These are phyloP conservation scores for Saccharomycopsis sp. DNA, from an alignment of 805 yeast species.

Conservation along the genomic window DNA sequence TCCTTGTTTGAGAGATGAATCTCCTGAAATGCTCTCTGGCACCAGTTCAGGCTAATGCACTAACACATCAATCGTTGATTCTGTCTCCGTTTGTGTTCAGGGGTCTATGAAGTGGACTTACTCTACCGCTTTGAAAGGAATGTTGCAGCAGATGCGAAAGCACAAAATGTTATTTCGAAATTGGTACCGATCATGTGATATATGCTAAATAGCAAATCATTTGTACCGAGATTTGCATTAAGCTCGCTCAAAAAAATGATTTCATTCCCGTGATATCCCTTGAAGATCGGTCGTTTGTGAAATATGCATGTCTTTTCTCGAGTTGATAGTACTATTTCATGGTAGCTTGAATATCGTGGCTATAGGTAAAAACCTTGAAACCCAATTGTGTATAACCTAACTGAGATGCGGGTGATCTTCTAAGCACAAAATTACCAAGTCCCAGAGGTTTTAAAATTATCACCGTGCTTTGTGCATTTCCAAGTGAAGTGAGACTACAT, in stretches of 20 bases:
- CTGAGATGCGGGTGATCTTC: neutral
- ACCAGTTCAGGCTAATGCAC: neutral
- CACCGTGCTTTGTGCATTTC: neutral
- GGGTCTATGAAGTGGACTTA: neutral
- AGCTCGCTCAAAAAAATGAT: neutral
- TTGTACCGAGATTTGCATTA: too few species aligned
- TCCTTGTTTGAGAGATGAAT: neutral
- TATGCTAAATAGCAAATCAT: too few species aligned
- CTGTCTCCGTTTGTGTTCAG: neutral
- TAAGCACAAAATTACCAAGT: neutral
- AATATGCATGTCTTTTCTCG: neutral
- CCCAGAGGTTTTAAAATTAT: neutral
- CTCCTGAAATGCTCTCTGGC: neutral
- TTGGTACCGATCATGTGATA: neutral
- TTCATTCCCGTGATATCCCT: neutral
- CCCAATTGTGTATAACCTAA: neutral
- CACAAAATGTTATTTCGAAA: neutral
- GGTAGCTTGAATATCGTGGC: neutral
- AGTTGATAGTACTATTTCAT: neutral
- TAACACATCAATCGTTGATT: neutral
- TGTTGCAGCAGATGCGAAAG: neutral
- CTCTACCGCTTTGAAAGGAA: neutral
- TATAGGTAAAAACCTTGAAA: neutral
- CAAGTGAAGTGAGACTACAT: neutral
- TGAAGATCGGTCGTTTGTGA: neutral